Evolutionary conservation across 1,139 yeast genomes (phyloP), one percentile per base, ranked within the genome.

Genomic region (Ashbya aceris): DNA sequence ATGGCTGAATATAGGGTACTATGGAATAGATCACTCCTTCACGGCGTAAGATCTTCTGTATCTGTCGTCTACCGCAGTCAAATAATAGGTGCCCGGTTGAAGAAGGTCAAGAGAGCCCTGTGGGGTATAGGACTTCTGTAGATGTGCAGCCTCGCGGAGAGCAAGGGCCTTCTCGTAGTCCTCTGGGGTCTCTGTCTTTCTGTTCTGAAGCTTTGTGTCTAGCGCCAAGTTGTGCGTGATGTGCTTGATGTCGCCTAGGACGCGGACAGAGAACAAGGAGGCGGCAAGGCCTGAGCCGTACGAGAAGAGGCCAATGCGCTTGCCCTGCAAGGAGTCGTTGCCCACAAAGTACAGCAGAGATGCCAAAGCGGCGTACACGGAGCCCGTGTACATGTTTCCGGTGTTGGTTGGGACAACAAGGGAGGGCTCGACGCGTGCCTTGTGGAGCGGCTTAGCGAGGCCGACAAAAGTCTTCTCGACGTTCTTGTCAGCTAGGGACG

Each of bases 211-310:
- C 66, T 79, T 79, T 60, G 73, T 61, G 61, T 82, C 81, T 50
- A 91, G 69, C 64, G 83, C 73, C 60, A 89, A 76, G 48, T 69
- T 73, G 55, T 76, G 67, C 54, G 77, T 76, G 54, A 93, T 82
- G 45, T 73, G 51, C 33, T 83, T 69, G 51, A 91, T 71, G 65
- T 91, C 98, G 47, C 94, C 96, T 54, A 73, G 76, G 49, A 93
- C 84, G 49, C 71, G 76, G 51, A 79, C 77, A 30, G 95, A 82
- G 69, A 78, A 83, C 67, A 93, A 72, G 38, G 96, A 79, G 20
- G 98, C 76, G 40, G 99, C 98, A 51, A 91, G 76, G 58, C 99
- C 99, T 27, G 98, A 91, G 52, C 99, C 99, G 67, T 93, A 93
- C 23, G 98, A 91, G 72, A 89, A 93, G 54, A 89, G 64, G 57